Conservation (phyloP, 805 yeast species). For the Candida schatavii region DNA sequence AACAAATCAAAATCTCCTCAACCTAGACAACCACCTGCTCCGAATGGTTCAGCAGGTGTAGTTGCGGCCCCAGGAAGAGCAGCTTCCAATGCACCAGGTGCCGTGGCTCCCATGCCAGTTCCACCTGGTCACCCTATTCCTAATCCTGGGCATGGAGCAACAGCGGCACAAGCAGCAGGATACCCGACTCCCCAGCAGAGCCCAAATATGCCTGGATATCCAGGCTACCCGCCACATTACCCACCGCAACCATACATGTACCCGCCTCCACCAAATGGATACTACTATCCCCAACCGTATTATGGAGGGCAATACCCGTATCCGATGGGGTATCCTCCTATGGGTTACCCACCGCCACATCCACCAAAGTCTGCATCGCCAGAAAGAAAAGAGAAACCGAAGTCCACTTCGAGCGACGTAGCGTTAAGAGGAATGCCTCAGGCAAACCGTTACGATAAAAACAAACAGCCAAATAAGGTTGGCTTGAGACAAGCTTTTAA, state of each 20-base stretch:
- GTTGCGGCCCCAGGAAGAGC: slow-evolving; percentile 1
- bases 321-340: slow-evolving; percentile 7
- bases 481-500: slow-evolving; percentile 61
- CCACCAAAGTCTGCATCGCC: slow-evolving; percentile 1
- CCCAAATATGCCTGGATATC: slow-evolving; percentile 9
- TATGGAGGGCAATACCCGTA: slow-evolving; percentile 1
- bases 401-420: slow-evolving; percentile 37
- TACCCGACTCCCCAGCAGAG: slow-evolving; percentile 16
- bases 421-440: slow-evolving; percentile 50
- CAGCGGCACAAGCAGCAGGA: too few species aligned
- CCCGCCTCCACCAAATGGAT: slow-evolving; percentile 13
- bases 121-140: slow-evolving; percentile 3
- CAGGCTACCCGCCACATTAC: not conserved
- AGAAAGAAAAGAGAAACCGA: slow-evolving; percentile 7
- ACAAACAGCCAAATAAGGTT: slow-evolving; percentile 48
- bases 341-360: slow-evolving; percentile 3
- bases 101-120: not conserved
- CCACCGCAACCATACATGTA: slow-evolving; percentile 9
- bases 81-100: not conserved
- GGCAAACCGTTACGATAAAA: slow-evolving; percentile 35
- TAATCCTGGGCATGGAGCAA: too few species aligned
- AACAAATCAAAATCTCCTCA: slow-evolving; percentile 1
- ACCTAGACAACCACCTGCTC: not conserved
- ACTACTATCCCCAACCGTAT: slow-evolving; percentile 3
- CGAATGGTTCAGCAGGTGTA: not conserved